Conservation (phyloP, 345 rosid genomes). For the Dipteronia sinensis region DNA sequence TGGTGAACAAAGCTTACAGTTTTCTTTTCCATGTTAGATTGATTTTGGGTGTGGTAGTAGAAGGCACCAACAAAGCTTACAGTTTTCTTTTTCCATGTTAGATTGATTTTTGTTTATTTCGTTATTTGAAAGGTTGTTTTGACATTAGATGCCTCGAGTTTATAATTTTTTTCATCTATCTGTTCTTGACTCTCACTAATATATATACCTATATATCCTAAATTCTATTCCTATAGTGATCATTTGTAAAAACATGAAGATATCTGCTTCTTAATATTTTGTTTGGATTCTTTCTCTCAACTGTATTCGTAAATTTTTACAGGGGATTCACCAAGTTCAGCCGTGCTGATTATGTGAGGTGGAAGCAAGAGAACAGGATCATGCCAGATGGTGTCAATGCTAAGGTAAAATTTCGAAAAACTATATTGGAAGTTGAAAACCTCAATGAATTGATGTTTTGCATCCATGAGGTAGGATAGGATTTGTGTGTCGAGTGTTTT, state of each 20-base stretch:
- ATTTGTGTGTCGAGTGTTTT: not conserved
- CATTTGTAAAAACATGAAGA: not conserved
- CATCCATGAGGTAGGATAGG: not conserved
- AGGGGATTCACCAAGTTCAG: constrained; percentile 63
- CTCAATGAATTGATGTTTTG: not conserved
- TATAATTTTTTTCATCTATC: not conserved
- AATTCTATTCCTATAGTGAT: not conserved
- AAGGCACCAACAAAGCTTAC: not conserved
- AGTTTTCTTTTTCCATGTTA: not conserved
- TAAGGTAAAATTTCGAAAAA: constrained; percentile 34
- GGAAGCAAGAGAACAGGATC: constrained; percentile 51
- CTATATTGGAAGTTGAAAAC: not conserved
- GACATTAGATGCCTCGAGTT: not conserved
- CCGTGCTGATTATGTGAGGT: constrained; percentile 48
- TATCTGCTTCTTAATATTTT: not conserved
- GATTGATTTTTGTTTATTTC: not conserved
- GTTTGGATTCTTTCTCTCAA: not conserved
- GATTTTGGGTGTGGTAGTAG: not conserved
- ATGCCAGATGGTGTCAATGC: constrained; percentile 59
- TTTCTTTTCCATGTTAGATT: not conserved
- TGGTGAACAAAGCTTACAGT: not conserved
- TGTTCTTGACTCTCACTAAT: not conserved
- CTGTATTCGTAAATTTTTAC: not conserved
- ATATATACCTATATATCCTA: not conserved
- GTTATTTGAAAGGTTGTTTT: not conserved